A percentile compares a stretch with the other conserved stretches of the same genome.
Evolutionary conservation across 108 stramenopile genomes (phyloP).

Genomic region (Pelagomonas calceolata): DNA sequence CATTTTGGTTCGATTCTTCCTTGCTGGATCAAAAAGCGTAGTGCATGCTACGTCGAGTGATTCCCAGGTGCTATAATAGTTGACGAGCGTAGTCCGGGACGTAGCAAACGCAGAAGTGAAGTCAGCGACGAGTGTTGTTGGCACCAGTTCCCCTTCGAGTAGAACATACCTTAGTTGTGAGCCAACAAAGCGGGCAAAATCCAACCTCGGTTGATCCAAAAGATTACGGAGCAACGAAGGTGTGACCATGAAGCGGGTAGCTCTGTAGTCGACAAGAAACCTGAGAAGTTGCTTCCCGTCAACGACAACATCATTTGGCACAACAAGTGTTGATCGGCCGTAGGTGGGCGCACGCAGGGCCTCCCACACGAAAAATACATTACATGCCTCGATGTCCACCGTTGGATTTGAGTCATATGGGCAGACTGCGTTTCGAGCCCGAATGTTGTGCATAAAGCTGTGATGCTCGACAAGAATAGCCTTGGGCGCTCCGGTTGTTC

Average conservation of each 20-base stretch:
- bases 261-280: conserved; percentile 20
- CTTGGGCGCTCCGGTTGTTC: conserved; percentile 37
- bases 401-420: conserved; percentile 6
- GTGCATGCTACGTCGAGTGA: conserved; percentile 19
- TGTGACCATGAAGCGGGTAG: conserved; percentile 36
- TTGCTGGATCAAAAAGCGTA: too few relatives aligned
- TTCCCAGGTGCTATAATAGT: conserved; percentile 33
- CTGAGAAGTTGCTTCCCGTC: conserved; percentile 20
- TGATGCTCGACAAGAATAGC: conserved; percentile 37
- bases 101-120: conserved; percentile 1
- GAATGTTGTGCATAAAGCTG: conserved; percentile 37
- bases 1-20: too few relatives aligned
- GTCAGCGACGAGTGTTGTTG: conserved; percentile 6
- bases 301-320: conserved; percentile 33
- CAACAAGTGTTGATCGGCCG: conserved; percentile 25
- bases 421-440: conserved; percentile 18
- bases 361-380: conserved; percentile 41
- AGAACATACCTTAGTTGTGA: conserved; percentile 15
- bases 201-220: conserved; percentile 19
- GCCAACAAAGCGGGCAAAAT: conserved; percentile 13
- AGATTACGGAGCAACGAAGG: conserved; percentile 31
- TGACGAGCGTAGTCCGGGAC: conserved; percentile 18
- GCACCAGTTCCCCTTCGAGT: conserved; percentile 31
- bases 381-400: conserved; percentile 32
- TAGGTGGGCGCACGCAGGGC: conserved; percentile 26